Base-by-base conservation (phyloP, 306 rosid genomes). In the Prunus dulcis region DNA sequence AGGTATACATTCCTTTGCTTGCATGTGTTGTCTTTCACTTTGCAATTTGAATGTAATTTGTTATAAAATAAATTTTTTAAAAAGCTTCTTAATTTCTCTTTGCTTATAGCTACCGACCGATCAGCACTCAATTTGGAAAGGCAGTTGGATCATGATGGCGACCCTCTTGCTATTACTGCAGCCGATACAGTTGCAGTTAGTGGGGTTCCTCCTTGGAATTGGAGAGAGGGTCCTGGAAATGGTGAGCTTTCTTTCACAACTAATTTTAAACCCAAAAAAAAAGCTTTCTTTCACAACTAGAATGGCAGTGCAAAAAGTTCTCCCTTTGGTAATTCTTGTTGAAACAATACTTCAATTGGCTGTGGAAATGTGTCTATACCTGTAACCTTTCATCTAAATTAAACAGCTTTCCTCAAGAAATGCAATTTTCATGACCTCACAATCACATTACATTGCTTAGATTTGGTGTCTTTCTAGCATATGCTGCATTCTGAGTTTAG, bases 141-240 rank as follows among this genome's bases (percentile, higher is more conserved):
- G 81, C 82, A 90, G 77, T 65, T 89, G 82, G 97, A 87, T 81
- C 93, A 91, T 82, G 97, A 89, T 28, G 93, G 93, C 53, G 93
- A 87, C 76, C 97, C 97, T 73, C 92, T 91, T 51, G 92, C 97
- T 75, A 91, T 91, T 74, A 82, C 97, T 10, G 27, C 92, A 30
- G 93, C 91, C 58, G 92, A 89, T 30, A 91, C 90, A 46, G 93
- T 87, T 81, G 93, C 88, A 74, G 97, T 88, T 47, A 80, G 81
- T 68, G 93, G 90, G 71, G 97, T 91, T 77, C 96, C 93, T 64
- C 93, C 92, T 56, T 91, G 97, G 97, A 91, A 89, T 78, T 91
- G 93, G 97, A 91, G 97, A 81, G 97, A 91, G 70, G 81, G 93
- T 68, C 86, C 93, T 30, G 93, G 85, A 80, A 91, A 87, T 76